Base-by-base conservation (phyloP, 352 stramenopile species). In the Lagenidium giganteum region DNA sequence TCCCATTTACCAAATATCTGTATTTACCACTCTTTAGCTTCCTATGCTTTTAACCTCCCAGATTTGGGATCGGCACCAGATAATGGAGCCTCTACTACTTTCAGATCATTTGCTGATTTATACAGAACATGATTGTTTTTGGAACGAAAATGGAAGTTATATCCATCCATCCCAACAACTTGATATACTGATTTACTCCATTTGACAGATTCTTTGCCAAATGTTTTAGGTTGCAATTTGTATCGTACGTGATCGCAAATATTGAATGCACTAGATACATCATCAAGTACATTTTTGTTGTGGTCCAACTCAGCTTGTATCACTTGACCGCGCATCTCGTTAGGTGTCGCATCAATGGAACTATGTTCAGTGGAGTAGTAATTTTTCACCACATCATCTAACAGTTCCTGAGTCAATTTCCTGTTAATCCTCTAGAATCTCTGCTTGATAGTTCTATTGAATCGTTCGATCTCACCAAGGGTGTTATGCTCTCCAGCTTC, bases 401-500 rank as follows among this genome's bases (percentile, higher is more conserved):
- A 36, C 28, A 70, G 25, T 42, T 38, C 52, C 26, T 56, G 45
- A 14, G 51, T 62, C 13, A 67, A 18, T 4, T 33, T 43, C 24
- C 25, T 22, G 17, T 44, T 5, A 8, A 70, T 57, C 30, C 51
- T 54, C 24, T 51, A 59, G 11, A 76, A 13, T 32, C 61, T 11
- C 17, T 59, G 38, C 28, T 71, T 76, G 0, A 76, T 0, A 0
- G 57, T 71, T 47, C 57, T 18, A 52, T 67, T 76, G 48, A 75
- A 75, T 37, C 59, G 24, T 42, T 67, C 62, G 18, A 73, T 71
- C 39, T 73, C 71, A 21, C 62, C 66, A 48, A 73, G 60, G 1
- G 57, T 65, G 7, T 29, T 29, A 30, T 74, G 55, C 49, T 78
- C 58, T 28, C 55, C 61, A 3, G 42, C 34, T 20, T 70, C 66